Evolutionary conservation across 345 rosid genomes (phyloP).

Genomic region (rapeseed (Brassica napus)): DNA sequence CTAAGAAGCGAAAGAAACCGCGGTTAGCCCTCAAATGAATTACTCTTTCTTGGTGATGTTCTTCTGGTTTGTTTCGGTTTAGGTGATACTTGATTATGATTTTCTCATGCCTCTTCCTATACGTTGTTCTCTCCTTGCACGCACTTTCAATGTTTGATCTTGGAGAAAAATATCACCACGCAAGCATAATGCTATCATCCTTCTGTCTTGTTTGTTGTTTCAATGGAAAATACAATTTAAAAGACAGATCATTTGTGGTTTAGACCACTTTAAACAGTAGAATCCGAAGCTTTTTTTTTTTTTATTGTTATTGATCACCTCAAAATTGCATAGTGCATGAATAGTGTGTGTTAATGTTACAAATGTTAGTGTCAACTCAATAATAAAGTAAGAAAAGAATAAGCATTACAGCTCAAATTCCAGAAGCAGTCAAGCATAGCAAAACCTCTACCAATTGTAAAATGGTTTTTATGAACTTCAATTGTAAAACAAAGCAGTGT

Average conservation of each 20-base stretch:
- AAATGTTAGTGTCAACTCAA: constrained; percentile 15
- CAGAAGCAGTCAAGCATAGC: constrained; percentile 59
- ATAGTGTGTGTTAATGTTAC: constrained; percentile 3
- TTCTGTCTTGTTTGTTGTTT: constrained; percentile 18
- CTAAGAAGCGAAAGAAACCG: too few relatives aligned
- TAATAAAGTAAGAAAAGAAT: constrained; percentile 6
- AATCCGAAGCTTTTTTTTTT: constrained; percentile 28
- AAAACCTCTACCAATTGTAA: constrained; percentile 73
- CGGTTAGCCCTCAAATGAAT: too few relatives aligned
- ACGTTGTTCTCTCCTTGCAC: too few relatives aligned
- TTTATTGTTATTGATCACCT: background rate
- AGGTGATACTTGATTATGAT: too few relatives aligned
- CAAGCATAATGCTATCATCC: background rate
- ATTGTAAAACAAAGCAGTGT: constrained; percentile 67
- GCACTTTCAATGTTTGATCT: too few relatives aligned
- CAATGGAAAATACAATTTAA: background rate
- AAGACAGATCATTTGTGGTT: constrained; percentile 30
- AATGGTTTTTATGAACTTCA: constrained; percentile 57
- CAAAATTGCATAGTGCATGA: constrained; percentile 13
- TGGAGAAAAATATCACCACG: too few relatives aligned
- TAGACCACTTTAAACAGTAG: constrained; percentile 20
- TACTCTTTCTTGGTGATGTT: too few relatives aligned
- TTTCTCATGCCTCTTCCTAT: too few relatives aligned
- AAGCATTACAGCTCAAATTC: constrained; percentile 35
- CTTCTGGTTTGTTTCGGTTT: too few relatives aligned